Evolutionary conservation across 2,329 filamentous ascomycete species (phyloP), one percentile per base, ranked within the genome.

Genomic region (Cytospora chrysosperma): DNA sequence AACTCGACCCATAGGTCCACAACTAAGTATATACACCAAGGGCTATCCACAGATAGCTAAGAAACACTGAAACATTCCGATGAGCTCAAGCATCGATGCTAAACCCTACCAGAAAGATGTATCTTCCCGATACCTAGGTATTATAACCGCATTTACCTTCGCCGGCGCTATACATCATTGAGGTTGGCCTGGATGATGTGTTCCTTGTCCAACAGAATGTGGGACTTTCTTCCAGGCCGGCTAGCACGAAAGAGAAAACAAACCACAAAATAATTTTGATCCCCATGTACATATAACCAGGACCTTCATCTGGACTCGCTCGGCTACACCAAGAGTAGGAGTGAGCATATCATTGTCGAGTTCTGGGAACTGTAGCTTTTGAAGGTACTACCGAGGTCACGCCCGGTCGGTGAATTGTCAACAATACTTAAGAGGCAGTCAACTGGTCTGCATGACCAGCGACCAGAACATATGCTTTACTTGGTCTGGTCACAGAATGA

Each of bases 401-500:
- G 10, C 50, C 58, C 21, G 19, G 28, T 34, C 55, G 67, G 13
- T 17, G 69, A 10, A 57, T 68, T 4, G 49, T 59, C 1, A 79
- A 80, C 62, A 87, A 88, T 67, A 88, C 85, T 0, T 88, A 88
- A 75, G 88, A 88, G 72, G 80, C 78, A 0, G 67, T 88, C n/a
- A n/a, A n/a, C n/a, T n/a, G n/a, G n/a, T n/a, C 26, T 79, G 85
- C 19, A 72, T 88, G 4, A 75, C 85, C 3, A 75, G 80, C 0
- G 70, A 79, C 1, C 72, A 75, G 4, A 89, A 89, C 69, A 82
- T 68, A 70, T 89, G 5, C 85, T 86, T 63, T 90, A 90, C 69
- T 81, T 85, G 0, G 85, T 89, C 0, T 91, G 87, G 87, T 91
- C 88, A 69, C 88, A 75, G 17, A 85, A 86, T 59, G 87, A 89